phyloP scores from a whole-genome alignment of 2,329 filamentous ascomycete species.

The Verticillium tricorpus region DNA sequence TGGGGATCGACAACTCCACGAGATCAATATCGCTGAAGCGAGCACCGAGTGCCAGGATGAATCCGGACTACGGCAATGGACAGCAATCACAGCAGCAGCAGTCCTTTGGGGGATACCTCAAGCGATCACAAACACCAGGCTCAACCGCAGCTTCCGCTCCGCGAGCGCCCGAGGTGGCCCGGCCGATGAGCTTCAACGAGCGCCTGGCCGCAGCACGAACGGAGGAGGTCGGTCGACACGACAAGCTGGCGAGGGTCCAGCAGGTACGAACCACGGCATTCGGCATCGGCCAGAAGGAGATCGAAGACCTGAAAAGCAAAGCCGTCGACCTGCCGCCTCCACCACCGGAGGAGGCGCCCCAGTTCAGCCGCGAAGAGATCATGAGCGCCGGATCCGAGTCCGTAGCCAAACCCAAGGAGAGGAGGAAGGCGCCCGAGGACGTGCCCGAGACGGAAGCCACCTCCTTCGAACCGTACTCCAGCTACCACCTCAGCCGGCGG shows the following conservation, averaged over 20 bases:
- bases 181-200: conserved; percentile 71
- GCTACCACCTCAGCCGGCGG: conserved; percentile 75
- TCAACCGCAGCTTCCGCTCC: conserved; percentile 13
- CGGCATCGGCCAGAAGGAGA: conserved; percentile 50
- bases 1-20: conserved; percentile 87
- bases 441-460: conserved; percentile 46
- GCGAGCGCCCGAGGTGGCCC: conserved; percentile 21
- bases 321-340: conserved; percentile 50
- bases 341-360: conserved; percentile 36
- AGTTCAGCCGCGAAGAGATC: conserved; percentile 63
- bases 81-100: conserved; percentile 10
- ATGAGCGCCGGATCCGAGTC: conserved; percentile 28
- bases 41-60: conserved; percentile 47
- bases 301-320: conserved; percentile 55
- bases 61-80: conserved; percentile 20
- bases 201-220: conserved; percentile 67
- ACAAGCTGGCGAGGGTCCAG: conserved; percentile 48
- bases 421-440: conserved; percentile 22
- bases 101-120: conserved; percentile 34
- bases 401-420: conserved; percentile 16
- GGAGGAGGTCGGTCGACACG: conserved; percentile 46
- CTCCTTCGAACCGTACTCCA: conserved; percentile 82
- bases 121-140: conserved; percentile 36
- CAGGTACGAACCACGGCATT: conserved; percentile 53
- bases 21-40: conserved; percentile 81